A percentile compares a stretch with the other conserved stretches of the same genome.
phyloP scores from a whole-genome alignment of 2,329 filamentous ascomycete genomes.

The Sporothrix pallida region DNA sequence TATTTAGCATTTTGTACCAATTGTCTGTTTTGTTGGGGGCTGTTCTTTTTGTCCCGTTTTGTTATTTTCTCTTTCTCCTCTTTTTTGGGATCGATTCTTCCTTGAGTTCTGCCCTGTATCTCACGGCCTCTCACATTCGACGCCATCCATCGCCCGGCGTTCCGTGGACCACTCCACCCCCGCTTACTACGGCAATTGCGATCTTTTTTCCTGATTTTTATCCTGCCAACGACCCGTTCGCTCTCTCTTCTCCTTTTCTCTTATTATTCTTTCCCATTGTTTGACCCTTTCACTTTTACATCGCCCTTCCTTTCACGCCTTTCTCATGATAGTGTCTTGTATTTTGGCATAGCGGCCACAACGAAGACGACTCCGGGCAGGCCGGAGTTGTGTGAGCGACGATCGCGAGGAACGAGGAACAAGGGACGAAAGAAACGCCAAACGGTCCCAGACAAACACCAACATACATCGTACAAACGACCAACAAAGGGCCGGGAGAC shows the following conservation, averaged over 20 bases:
- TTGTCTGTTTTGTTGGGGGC: background rate
- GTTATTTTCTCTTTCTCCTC: background rate
- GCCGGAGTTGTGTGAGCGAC: conserved; percentile 27
- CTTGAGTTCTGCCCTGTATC: background rate
- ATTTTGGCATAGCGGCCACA: conserved; percentile 19
- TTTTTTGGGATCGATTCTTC: background rate
- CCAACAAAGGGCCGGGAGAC: conserved; percentile 13
- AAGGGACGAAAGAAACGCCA: background rate
- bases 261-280: background rate
- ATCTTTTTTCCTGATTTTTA: background rate
- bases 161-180: conserved; percentile 25
- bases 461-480: background rate
- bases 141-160: conserved; percentile 19
- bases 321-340: conserved; percentile 4
- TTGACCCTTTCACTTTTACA: background rate
- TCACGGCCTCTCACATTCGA: conserved; percentile 4
- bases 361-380: conserved; percentile 18
- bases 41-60: background rate
- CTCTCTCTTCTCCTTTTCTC: background rate
- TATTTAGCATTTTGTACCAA: background rate
- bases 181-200: conserved; percentile 26
- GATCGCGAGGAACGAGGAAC: conserved; percentile 7
- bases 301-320: background rate
- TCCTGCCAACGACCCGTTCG: background rate
- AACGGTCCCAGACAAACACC: background rate